Evolutionary conservation across 331 rosid genomes (phyloP).

Genomic region (Quercus lobata): DNA sequence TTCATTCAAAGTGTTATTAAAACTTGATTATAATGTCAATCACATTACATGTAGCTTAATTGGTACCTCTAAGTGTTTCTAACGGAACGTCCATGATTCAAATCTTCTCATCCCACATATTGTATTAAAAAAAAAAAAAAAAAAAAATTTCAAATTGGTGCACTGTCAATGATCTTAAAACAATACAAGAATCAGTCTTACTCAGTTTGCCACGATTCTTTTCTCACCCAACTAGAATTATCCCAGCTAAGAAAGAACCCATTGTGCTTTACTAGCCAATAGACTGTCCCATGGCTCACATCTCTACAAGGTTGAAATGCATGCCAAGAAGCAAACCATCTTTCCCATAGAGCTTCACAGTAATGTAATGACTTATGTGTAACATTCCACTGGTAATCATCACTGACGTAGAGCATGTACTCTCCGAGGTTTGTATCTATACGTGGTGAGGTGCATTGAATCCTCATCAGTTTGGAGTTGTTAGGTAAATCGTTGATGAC

Average conservation of each 20-base stretch:
- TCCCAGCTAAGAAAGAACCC: conserved; percentile 30
- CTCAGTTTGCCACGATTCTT: not conserved
- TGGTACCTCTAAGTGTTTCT: no score
- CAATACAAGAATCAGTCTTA: not conserved
- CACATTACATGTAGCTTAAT: no score
- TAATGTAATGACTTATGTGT: not conserved
- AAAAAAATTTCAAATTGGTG: no score
- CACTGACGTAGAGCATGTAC: not conserved
- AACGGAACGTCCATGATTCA: no score
- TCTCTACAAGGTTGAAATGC: conserved; percentile 23
- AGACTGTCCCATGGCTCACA: not conserved
- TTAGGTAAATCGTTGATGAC: conserved; percentile 7
- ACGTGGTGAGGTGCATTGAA: not conserved
- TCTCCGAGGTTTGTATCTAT: not conserved
- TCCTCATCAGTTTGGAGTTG: not conserved
- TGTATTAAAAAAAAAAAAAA: no score
- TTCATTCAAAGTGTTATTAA: no score
- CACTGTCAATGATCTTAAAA: not conserved
- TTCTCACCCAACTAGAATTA: conserved; percentile 13
- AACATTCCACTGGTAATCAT: not conserved
- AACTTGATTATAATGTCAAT: no score
- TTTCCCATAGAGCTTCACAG: conserved; percentile 11
- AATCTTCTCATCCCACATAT: no score
- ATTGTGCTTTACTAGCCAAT: conserved; percentile 13
- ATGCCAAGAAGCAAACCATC: conserved; percentile 10